These are phyloP conservation scores for Coemansia sp. DNA, from an alignment of 192 early-diverging fungal genomes.

Conservation along the genomic window DNA sequence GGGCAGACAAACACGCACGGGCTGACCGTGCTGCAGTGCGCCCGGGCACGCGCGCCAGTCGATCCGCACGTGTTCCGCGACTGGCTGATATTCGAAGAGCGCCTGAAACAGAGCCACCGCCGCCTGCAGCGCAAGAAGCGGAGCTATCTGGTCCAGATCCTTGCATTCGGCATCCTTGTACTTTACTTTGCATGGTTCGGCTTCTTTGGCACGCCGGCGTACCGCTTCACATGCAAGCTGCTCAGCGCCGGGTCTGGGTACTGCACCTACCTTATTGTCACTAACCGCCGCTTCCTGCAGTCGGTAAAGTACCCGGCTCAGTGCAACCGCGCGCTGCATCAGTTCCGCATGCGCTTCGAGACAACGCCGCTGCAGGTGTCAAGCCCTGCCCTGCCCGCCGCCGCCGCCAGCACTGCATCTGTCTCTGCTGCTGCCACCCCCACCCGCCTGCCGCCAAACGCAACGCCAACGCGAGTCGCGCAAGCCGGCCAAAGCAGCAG, in stretches of 20 bases:
- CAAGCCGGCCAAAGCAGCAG: neutral
- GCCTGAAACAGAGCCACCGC: constrained; percentile 70
- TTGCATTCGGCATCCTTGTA: constrained; percentile 45
- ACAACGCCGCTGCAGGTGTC: constrained; percentile 31
- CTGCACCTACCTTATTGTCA: constrained; percentile 52
- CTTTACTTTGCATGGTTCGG: constrained; percentile 55
- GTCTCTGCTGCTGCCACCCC: neutral
- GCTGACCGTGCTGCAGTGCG: constrained; percentile 39
- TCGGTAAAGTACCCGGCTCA: constrained; percentile 49
- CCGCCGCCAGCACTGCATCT: constrained; percentile 5
- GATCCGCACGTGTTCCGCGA: constrained; percentile 64
- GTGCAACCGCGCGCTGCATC: constrained; percentile 54
- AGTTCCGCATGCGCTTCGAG: constrained; percentile 52
- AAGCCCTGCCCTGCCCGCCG: constrained; percentile 8
- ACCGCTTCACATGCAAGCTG: constrained; percentile 48
- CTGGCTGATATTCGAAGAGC: constrained; percentile 78
- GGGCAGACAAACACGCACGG: constrained; percentile 44
- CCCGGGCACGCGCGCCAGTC: constrained; percentile 32
- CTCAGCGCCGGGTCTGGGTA: constrained; percentile 51
- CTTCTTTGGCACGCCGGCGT: constrained; percentile 40
- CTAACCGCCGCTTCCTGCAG: constrained; percentile 47
- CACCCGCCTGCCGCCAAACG: neutral
- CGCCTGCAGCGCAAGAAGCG: constrained; percentile 64
- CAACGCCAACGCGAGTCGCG: neutral
- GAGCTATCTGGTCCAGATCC: constrained; percentile 60